These are phyloP conservation scores for Xylariales sp. DNA, from an alignment of 2,329 filamentous ascomycete species.

Conservation along the genomic window DNA sequence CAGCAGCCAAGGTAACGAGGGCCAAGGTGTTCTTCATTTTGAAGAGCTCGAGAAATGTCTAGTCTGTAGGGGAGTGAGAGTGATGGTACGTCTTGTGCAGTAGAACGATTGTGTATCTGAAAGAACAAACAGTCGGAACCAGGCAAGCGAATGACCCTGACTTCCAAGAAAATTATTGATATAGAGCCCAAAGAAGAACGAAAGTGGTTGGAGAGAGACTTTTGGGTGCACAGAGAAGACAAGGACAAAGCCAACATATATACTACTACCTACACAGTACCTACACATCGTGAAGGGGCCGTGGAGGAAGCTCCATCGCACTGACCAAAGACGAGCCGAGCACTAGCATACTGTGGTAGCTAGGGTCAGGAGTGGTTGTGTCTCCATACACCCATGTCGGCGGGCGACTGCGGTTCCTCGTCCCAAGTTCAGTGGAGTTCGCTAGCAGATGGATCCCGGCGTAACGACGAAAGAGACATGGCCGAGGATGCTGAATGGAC, in stretches of 20 bases:
- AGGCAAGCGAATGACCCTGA: slow-evolving; percentile 56
- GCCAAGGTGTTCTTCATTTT: slow-evolving; percentile 49
- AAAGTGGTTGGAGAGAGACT: slow-evolving; percentile 15
- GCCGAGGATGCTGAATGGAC: no score
- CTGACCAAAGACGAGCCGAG: slow-evolving; percentile 13
- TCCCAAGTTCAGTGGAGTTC: slow-evolving; percentile 16
- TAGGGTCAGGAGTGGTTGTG: slow-evolving; percentile 18
- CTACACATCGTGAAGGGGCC: slow-evolving; percentile 16
- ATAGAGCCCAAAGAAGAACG: slow-evolving; percentile 21
- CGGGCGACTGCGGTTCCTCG: slow-evolving; percentile 1
- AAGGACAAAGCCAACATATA: slow-evolving; percentile 20
- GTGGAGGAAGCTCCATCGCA: no score
- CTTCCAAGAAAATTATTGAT: slow-evolving; percentile 31
- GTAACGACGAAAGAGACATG: slow-evolving; percentile 4
- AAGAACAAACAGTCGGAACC: slow-evolving; percentile 31
- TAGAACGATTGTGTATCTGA: slow-evolving; percentile 23
- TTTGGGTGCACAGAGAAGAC: background rate
- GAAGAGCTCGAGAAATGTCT: slow-evolving; percentile 9
- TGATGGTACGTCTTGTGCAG: background rate
- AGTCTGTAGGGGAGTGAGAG: background rate
- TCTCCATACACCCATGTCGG: slow-evolving; percentile 18
- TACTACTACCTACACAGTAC: no score
- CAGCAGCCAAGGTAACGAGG: slow-evolving; percentile 46
- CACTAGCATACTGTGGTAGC: slow-evolving; percentile 15
- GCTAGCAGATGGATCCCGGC: slow-evolving; percentile 3